Base-by-base conservation (phyloP, 805 yeast genomes). In the Saturnispora sanitii region DNA sequence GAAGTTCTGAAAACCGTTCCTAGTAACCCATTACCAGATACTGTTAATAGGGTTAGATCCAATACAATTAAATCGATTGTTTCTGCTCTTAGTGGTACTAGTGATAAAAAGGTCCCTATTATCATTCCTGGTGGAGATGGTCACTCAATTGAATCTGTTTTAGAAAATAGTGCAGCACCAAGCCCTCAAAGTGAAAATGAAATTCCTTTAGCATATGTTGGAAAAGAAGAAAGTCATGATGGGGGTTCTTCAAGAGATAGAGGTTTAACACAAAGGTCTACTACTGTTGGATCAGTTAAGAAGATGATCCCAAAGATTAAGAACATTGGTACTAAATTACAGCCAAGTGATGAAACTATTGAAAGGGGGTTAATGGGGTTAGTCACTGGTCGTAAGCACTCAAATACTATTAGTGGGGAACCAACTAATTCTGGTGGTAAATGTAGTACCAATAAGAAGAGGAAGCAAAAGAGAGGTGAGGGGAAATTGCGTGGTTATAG, bases 401-500 rank as follows among this genome's bases (percentile, higher is more conserved):
- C 25, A 4, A 26, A 36, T 16, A 35, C 38, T 18, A 15, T 25
- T 6, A 20, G 16, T 17, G 38, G n/a, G n/a, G n/a, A n/a, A n/a
- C n/a, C n/a, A n/a, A n/a, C n/a, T n/a, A n/a, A n/a, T n/a, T n/a
- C n/a, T n/a, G n/a, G n/a, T n/a, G n/a, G n/a, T 19, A 13, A 11
- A 13, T 33, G 27, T 12, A 12, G 13, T 16, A 18, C 9, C 9
- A 15, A 3, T 26, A 16, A 15, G 17, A 27, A 19, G 15, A n/a
- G 38, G 17, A 36, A 18, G 15, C 28, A 32, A 21, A 18, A 20
- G 6, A 33, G 33, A 21, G 36, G 29, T 5, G 17, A 60, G 4
- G 49, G 47, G 28, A 49, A 64, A 62, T 55, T 77, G 64, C 50
- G 65, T 60, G 97, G 96, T 1, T 90, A 79, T 59, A 82, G 81